phyloP scores from a whole-genome alignment of 768 basidiomycete genomes.

The Tubosaeta sp. region DNA sequence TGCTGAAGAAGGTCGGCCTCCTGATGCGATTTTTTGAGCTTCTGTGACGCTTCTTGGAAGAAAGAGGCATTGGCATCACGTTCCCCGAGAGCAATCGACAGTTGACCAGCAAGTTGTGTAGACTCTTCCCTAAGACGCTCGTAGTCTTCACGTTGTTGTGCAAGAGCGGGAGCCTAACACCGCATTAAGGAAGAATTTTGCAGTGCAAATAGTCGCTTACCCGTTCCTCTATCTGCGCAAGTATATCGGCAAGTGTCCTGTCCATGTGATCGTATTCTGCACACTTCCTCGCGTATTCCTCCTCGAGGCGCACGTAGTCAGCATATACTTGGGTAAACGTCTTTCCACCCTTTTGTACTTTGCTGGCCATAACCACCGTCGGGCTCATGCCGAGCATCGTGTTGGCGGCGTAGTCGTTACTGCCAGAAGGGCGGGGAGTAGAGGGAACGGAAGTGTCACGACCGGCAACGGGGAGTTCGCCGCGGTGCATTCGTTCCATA shows the following conservation, averaged over 20 bases:
- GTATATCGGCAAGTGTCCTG: slow-evolving; percentile 69
- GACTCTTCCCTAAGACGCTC: slow-evolving; percentile 79
- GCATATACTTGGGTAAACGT: slow-evolving; percentile 94
- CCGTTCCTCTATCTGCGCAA: slow-evolving; percentile 88
- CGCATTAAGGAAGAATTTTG: neutral
- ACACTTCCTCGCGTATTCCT: slow-evolving; percentile 71
- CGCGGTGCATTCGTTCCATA: slow-evolving; percentile 65
- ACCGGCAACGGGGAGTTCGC: slow-evolving; percentile 60
- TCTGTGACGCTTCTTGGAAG: slow-evolving; percentile 60
- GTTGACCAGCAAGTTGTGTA: slow-evolving; percentile 72
- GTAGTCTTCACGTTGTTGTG: slow-evolving; percentile 87
- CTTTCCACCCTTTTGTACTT: slow-evolving; percentile 76
- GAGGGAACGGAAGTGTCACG: slow-evolving; percentile 35
- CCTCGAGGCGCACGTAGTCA: slow-evolving; percentile 83
- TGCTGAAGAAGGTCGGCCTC: slow-evolving; percentile 69
- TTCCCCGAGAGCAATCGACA: slow-evolving; percentile 68
- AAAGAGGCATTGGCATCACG: slow-evolving; percentile 60
- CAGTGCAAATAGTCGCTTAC: slow-evolving; percentile 34
- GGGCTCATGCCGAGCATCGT: slow-evolving; percentile 75
- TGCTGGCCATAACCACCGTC: slow-evolving; percentile 81
- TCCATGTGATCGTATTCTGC: slow-evolving; percentile 85
- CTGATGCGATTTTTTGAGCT: slow-evolving; percentile 49
- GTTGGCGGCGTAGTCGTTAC: slow-evolving; percentile 41
- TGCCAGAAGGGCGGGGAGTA: slow-evolving; percentile 40
- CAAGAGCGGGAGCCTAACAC: slow-evolving; percentile 78